Base-by-base conservation (phyloP, 1,284 basidiomycete genomes). In the Puccinia horiana region DNA sequence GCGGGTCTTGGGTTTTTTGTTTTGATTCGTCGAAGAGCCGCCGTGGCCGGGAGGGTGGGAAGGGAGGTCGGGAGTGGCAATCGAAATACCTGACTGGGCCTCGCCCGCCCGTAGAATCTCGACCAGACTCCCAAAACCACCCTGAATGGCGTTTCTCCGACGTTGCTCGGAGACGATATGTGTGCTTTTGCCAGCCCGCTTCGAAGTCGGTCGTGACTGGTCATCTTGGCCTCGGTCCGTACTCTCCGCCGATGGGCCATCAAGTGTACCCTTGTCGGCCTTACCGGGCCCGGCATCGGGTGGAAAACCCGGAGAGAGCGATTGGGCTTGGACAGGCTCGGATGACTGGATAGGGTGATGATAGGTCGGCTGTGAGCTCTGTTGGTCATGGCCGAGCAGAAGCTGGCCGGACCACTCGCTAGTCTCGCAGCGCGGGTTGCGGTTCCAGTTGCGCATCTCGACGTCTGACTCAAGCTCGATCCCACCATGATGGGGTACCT, bases 131-230 rank as follows among this genome's bases (percentile, higher is more conserved):
- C 67, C 78, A 73, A 80, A 80, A 4, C 78, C 69, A n/a, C 69
- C 78, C 42, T 80, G 78, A 32, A 80, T 73, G 0, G 78, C 78
- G 42, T 80, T 80, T 32, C 78, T 18, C 1, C 78, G 9, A 18
- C 65, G 20, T 61, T 73, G 67, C 54, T 80, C 78, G 14, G 78
- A 80, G 2, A 80, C 67, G 16, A 80, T 80, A 44, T 80, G 78
- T 2, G 78, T 73, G 20, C 26, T 61, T 37, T 80, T 80, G 32
- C 20, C 44, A n/a, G 1, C 20, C 23, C 52, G 26, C 32, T 74
- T 74, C 8, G 52, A 8, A 9, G 26, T 9, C 12, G 37, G 40
- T 35, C 44, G 63, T 4, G 65, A 67, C 1, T 42, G 37, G 42
- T 49, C 26, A n/a, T 70, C 40, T 23, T 65, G 35, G 29, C 35